Base-by-base conservation (phyloP, 2,329 filamentous ascomycete species). In the Ophiocordyceps camponoti-floridani region DNA sequence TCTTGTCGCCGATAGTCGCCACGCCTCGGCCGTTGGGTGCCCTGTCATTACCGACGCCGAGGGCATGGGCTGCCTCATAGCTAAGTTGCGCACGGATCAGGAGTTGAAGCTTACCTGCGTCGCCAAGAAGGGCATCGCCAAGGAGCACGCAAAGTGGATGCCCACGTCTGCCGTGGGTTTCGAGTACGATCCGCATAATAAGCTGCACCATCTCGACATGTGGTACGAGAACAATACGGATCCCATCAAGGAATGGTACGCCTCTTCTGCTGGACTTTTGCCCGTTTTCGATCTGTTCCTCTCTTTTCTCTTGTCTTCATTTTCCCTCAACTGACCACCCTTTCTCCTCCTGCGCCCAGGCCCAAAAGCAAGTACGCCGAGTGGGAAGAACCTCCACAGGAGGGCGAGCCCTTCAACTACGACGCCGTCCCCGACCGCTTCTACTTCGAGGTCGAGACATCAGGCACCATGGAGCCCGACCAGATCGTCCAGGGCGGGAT, bases 101-200 rank as follows among this genome's bases (percentile, higher is more conserved):
- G 87, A 94, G 62, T 67, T 98, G 48, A 82, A 86, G 60, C 76
- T 98, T 57, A 84, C 77, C 49, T 96, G 89, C 59, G 83, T 95
- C 51, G 91, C 89, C 43, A 95, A 94, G 72, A 96, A 96, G 72
- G 91, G 91, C 1, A 96, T 96, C 51, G 88, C 89, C 35, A 98
- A 98, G 70, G 91, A 98, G 62, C 91, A 98, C 63, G 85, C 91
- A 10, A 98, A 98, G 64, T 98, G 91, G 91, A 84, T 86, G 56
- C 88, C 91, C 2, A 89, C 84, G 33, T 75, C 87, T 38, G 91
- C 91, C 4, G 80, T 98, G 38, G 88, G 86, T 23, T 98, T 98
- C 59, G 91, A 98, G 63, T 98, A 98, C 62, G 91, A 98, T 60
- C 91, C 91, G 48, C 84, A 93, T 62, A 98, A 98, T 67, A 95